These are phyloP conservation scores for Naganishia onofrii DNA, from an alignment of 768 basidiomycete species.

Conservation along the genomic window DNA sequence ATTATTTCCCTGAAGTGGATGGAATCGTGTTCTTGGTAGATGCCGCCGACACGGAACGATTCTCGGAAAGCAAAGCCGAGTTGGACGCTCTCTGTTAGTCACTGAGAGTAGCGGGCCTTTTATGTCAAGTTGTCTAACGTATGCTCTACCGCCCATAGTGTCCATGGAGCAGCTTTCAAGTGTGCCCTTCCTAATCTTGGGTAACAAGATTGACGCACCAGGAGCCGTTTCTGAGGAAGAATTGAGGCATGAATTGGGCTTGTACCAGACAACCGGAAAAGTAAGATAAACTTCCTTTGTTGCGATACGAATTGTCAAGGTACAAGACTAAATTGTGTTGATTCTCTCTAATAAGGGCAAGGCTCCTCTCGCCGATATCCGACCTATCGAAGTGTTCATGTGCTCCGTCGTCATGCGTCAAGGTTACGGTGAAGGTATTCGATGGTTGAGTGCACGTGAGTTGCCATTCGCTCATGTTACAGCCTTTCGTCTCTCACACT, in stretches of 20 bases:
- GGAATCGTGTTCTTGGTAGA: conserved; percentile 98
- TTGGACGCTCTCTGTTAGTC: conserved; percentile 74
- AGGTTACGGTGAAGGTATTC: conserved; percentile 98
- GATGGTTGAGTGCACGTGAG: conserved; percentile 62
- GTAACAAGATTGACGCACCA: conserved; percentile 99
- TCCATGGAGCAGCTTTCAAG: conserved; percentile 91
- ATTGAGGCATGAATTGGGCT: conserved; percentile 80
- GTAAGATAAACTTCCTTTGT: conserved; percentile 53
- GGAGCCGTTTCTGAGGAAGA: conserved; percentile 98
- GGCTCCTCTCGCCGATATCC: conserved; percentile 90
- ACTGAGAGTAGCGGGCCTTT: background rate
- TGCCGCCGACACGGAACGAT: conserved; percentile 93
- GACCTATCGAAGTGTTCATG: conserved; percentile 99
- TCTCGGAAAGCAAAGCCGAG: conserved; percentile 93
- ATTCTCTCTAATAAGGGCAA: conserved; percentile 67
- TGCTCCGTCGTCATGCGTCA: conserved; percentile 98
- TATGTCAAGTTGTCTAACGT: background rate
- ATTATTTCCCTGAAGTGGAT: conserved; percentile 99
- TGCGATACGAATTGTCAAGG: background rate
- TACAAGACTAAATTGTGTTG: conserved; percentile 8
- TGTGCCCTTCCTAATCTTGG: conserved; percentile 96
- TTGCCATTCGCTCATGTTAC: background rate
- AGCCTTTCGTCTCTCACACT: background rate
- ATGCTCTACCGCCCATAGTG: conserved; percentile 50
- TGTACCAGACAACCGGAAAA: conserved; percentile 99